Evolutionary conservation across 2,329 filamentous ascomycete species (phyloP), one percentile per base, ranked within the genome.

Genomic region (Pseudogymnoascus sp.): DNA sequence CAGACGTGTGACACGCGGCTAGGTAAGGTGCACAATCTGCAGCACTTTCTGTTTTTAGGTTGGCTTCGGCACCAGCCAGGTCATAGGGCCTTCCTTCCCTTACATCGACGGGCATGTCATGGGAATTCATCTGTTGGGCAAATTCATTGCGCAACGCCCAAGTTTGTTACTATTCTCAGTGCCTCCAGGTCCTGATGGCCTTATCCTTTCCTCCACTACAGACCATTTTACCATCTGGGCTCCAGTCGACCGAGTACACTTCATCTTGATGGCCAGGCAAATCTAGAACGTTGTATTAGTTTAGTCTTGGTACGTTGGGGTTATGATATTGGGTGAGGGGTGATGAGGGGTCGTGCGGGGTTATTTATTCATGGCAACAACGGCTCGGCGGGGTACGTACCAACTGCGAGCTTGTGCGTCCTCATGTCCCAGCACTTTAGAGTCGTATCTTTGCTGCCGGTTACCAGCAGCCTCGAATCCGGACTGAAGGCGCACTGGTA

Each of bases 221-320:
- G 15, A 97, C 93, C 69, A 87, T 87, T 69, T 91, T 84, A 8
- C 95, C 95, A 74, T 97, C 93, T 0, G 91, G 88, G 69, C 90
- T 93, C 95, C 93, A 97, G 74, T 97, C 93, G 11, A 97, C 87
- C 0, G 93, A 91, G 75, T 93, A 97, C 0, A 97, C 93, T 74
- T 97, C 91, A 71, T 96, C 93, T 73, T 90, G 85, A 74, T 97
- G 93, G 0, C 93, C 92, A 0, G 93, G 91, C 53, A 97, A 79
- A 78, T 97, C 93, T 75, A 83, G 82, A 67, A 63, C 8, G 59
- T 10, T 62, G 15, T 33, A 50, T 57, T 62, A 47, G 35, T 4
- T 44, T 31, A 44, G 23, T 28, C 35, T 11, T 23, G 61, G 19
- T 53, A 44, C 40, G 42, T 44, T 53, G 28, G 28, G 35, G 61